These are phyloP conservation scores for Avena sativa DNA, from an alignment of 176 grass and related monocot species.

Conservation along the genomic window DNA sequence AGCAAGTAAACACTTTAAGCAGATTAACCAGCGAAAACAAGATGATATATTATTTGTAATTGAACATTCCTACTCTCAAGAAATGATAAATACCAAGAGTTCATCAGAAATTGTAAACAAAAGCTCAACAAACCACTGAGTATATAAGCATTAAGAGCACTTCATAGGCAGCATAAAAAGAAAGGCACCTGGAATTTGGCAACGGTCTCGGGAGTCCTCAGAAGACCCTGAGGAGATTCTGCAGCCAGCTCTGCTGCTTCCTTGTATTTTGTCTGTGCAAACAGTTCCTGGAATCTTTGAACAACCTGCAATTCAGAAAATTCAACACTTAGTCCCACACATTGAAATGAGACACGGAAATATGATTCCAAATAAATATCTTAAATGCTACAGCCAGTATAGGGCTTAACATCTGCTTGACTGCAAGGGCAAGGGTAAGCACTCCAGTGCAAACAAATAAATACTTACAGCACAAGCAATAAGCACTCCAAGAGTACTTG, in stretches of 20 bases:
- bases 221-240: constrained; percentile 89
- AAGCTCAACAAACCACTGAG: not conserved
- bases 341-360: not conserved
- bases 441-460: not conserved
- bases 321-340: not conserved
- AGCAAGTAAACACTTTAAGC: not conserved
- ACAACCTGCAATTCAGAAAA: constrained; percentile 73
- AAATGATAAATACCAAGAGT: not conserved
- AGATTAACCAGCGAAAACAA: not conserved
- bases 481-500: not conserved
- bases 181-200: constrained; percentile 91
- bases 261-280: constrained; percentile 95
- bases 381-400: not conserved
- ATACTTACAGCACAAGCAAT: not conserved
- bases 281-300: constrained; percentile 96
- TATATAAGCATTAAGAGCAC: constrained; percentile 3
- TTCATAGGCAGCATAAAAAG: constrained; percentile 14
- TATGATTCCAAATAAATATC: not conserved
- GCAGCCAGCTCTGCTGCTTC: constrained; percentile 98
- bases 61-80: not conserved
- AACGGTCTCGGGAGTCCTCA: constrained; percentile 90
- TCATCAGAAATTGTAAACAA: not conserved
- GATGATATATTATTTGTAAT: not conserved
- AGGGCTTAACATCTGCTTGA: not conserved
- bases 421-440: not conserved